phyloP scores from a whole-genome alignment of 2,329 filamentous ascomycete genomes.

The Sarocladium brachiariae region DNA sequence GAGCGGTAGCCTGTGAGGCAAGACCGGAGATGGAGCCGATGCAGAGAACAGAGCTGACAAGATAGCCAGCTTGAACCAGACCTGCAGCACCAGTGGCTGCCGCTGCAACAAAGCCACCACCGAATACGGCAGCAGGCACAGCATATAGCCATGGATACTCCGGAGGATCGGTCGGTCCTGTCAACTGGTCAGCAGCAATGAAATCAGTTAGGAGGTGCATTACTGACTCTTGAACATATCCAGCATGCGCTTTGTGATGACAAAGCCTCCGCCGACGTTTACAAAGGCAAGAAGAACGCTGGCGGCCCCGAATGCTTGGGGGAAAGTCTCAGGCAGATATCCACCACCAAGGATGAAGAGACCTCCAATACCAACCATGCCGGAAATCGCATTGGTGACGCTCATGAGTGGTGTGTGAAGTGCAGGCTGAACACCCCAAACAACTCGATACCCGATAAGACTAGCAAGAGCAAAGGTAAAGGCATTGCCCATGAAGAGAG shows the following conservation, averaged over 20 bases:
- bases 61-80: constrained; percentile 79
- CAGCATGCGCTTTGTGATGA: constrained; percentile 88
- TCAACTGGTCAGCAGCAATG: background rate
- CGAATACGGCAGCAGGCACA: constrained; percentile 68
- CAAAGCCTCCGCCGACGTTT: constrained; percentile 82
- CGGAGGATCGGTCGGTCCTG: constrained; percentile 73
- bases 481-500: constrained; percentile 80
- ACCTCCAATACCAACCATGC: constrained; percentile 84
- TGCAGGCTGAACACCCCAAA: constrained; percentile 80
- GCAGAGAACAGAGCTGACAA: constrained; percentile 77
- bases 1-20: constrained; percentile 74
- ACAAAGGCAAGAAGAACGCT: constrained; percentile 83
- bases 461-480: constrained; percentile 81
- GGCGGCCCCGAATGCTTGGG: constrained; percentile 68
- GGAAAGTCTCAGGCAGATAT: constrained; percentile 68
- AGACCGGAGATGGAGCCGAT: constrained; percentile 78
- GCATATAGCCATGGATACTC: constrained; percentile 87
- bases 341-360: constrained; percentile 86
- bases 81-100: constrained; percentile 76
- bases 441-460: constrained; percentile 78
- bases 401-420: constrained; percentile 88
- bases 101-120: constrained; percentile 73
- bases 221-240: constrained; percentile 74
- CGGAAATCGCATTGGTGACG: constrained; percentile 87
- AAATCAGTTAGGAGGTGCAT: background rate